Percentiles rank a stretch among this genome's conserved stretches.
These are phyloP conservation scores for Blastobotrys parvus DNA, from an alignment of 805 yeast species.

Conservation along the genomic window DNA sequence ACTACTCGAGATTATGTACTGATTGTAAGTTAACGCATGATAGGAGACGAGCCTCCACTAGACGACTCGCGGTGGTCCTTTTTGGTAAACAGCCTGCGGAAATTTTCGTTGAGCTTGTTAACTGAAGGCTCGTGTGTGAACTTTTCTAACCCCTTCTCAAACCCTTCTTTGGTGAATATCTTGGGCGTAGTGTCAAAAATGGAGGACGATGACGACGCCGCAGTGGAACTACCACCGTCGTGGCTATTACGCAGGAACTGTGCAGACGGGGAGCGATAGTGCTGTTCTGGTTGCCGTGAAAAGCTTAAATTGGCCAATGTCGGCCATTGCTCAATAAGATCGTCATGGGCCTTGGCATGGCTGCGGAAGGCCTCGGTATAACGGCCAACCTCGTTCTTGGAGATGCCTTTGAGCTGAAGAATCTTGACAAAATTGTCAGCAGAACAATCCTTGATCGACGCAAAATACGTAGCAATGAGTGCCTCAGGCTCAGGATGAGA, in stretches of 20 bases:
- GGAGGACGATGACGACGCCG: conserved; percentile 6
- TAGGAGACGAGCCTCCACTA: not conserved
- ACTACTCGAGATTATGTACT: conserved; percentile 8
- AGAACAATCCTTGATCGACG: conserved; percentile 56
- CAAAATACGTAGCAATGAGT: conserved; percentile 57
- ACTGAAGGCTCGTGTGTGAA: conserved; percentile 44
- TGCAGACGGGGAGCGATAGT: not conserved
- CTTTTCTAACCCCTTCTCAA: conserved; percentile 21
- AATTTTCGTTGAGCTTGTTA: conserved; percentile 56
- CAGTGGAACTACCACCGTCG: not conserved
- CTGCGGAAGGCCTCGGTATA: conserved; percentile 34
- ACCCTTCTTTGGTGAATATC: conserved; percentile 8
- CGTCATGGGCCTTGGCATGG: conserved; percentile 31
- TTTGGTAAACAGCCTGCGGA: conserved; percentile 46
- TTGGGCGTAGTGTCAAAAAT: conserved; percentile 6
- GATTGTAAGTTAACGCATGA: conserved; percentile 1
- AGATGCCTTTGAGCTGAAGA: conserved; percentile 52
- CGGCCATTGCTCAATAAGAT: conserved; percentile 24
- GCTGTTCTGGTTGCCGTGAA: not conserved
- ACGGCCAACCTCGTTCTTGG: conserved; percentile 31
- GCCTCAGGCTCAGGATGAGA: conserved; percentile 59
- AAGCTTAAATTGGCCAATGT: conserved; percentile 13
- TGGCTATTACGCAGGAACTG: not conserved
- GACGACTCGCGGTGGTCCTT: conserved; percentile 6
- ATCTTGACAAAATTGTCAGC: conserved; percentile 56